These are phyloP conservation scores for Penicillium sp. DNA, from an alignment of 2,329 filamentous ascomycete species.

Conservation along the genomic window DNA sequence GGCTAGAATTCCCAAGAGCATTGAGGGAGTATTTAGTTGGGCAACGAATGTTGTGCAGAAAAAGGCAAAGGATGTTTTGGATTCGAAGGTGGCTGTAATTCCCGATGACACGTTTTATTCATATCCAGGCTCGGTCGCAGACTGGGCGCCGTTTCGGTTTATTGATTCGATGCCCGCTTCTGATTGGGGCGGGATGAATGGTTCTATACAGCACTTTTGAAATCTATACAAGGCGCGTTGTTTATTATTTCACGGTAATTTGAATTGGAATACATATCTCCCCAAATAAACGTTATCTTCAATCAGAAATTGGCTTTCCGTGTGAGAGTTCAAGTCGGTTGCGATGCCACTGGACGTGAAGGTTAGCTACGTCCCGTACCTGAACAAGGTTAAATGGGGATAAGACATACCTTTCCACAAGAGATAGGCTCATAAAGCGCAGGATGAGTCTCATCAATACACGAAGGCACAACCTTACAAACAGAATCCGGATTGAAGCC, in stretches of 20 bases:
- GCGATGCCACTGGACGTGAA: conserved; percentile 22
- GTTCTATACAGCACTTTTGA: conserved; percentile 6
- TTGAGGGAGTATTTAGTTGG: conserved; percentile 10
- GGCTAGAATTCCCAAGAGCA: conserved; percentile 10
- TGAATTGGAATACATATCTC: not conserved
- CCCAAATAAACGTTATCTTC: not conserved
- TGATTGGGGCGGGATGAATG: conserved; percentile 5
- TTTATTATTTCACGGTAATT: not conserved
- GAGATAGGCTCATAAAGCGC: conserved; percentile 54
- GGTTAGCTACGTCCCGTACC: not conserved
- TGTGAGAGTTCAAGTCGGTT: conserved; percentile 20
- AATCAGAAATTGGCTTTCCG: not conserved
- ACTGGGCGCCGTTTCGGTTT: conserved; percentile 13
- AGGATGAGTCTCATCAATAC: conserved; percentile 48
- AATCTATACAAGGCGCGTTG: not conserved
- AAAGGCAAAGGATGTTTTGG: conserved; percentile 6
- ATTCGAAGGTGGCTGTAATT: not conserved
- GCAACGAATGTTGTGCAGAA: conserved; percentile 11
- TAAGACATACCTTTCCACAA: conserved; percentile 43
- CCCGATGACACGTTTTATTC: conserved; percentile 8
- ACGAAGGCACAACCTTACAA: conserved; percentile 48
- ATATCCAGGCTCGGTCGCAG: conserved; percentile 3
- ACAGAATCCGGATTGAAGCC: conserved; percentile 53
- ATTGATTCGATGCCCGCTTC: conserved; percentile 10
- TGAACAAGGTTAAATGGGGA: not conserved